These are phyloP conservation scores for Lepidium campestre DNA, from an alignment of 441 rosid genomes.

Conservation along the genomic window DNA sequence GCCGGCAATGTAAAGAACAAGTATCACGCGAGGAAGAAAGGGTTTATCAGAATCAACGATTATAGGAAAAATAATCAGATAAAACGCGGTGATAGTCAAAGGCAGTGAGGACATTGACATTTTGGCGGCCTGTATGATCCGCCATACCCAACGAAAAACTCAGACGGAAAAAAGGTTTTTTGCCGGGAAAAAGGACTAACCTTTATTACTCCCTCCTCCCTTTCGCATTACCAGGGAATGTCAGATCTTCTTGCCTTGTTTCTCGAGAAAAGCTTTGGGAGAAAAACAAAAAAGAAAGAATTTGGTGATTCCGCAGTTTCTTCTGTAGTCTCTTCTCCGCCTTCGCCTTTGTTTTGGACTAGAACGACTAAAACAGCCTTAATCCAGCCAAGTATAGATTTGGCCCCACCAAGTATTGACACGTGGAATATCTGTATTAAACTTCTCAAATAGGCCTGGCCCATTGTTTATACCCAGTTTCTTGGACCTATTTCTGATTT, in stretches of 20 bases:
- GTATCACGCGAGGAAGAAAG: not conserved
- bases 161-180: not conserved
- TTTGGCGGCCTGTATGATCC: not conserved
- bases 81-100: slow-evolving; percentile 8
- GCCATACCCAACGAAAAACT: not conserved
- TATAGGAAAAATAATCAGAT: not conserved
- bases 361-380: not conserved
- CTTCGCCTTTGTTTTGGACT: not conserved
- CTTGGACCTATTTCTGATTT: too few species aligned
- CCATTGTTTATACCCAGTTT: too few species aligned
- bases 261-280: not conserved
- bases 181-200: not conserved
- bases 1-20: slow-evolving; percentile 15
- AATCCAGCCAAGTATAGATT: slow-evolving; percentile 6
- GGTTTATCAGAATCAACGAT: slow-evolving; percentile 3
- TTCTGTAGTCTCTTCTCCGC: slow-evolving; percentile 3
- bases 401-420: not conserved
- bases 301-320: not conserved
- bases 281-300: not conserved
- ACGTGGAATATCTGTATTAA: slow-evolving; percentile 3
- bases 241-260: not conserved
- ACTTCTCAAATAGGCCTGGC: not conserved
- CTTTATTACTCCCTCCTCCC: not conserved
- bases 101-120: not conserved
- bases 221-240: not conserved